phyloP scores from a whole-genome alignment of 2,329 filamentous ascomycete genomes.

The Chrysoporthe puriensis region DNA sequence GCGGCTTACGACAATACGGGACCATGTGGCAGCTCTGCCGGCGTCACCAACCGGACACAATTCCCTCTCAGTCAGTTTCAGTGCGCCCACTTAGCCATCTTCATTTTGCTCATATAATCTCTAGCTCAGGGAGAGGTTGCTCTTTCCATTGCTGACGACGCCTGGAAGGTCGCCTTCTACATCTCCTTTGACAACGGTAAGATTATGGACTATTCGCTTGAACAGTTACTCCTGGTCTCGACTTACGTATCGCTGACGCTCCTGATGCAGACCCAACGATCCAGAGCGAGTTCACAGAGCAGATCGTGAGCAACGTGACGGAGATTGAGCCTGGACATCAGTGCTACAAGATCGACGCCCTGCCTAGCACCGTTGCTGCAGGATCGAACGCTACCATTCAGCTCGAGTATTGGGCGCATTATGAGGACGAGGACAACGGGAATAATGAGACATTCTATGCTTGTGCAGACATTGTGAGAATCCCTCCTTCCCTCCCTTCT shows the following conservation, averaged over 20 bases:
- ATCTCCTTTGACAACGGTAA: conserved; percentile 41
- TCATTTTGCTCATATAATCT: background rate
- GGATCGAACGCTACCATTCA: conserved; percentile 54
- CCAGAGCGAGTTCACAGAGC: conserved; percentile 46
- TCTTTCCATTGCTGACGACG: conserved; percentile 55
- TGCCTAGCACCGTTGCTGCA: conserved; percentile 40
- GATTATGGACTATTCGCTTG: background rate
- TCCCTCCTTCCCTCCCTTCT: background rate
- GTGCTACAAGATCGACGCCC: conserved; percentile 45
- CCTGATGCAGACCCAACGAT: conserved; percentile 42
- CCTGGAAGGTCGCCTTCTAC: conserved; percentile 53
- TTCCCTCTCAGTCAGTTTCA: conserved; percentile 52
- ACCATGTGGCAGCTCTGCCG: conserved; percentile 53
- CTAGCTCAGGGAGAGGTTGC: conserved; percentile 54
- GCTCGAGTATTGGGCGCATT: conserved; percentile 51
- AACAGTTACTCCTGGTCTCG: background rate
- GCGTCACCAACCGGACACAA: conserved; percentile 49
- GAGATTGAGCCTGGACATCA: conserved; percentile 50
- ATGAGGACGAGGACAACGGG: conserved; percentile 41
- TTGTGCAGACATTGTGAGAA: conserved; percentile 43
- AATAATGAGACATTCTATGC: conserved; percentile 43
- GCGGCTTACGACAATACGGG: conserved; percentile 53
- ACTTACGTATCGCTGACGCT: background rate
- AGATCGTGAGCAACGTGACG: conserved; percentile 42
- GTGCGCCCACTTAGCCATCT: background rate